Evolutionary conservation across 768 basidiomycete species (phyloP).

Genomic region (Crepidotus variabilis): DNA sequence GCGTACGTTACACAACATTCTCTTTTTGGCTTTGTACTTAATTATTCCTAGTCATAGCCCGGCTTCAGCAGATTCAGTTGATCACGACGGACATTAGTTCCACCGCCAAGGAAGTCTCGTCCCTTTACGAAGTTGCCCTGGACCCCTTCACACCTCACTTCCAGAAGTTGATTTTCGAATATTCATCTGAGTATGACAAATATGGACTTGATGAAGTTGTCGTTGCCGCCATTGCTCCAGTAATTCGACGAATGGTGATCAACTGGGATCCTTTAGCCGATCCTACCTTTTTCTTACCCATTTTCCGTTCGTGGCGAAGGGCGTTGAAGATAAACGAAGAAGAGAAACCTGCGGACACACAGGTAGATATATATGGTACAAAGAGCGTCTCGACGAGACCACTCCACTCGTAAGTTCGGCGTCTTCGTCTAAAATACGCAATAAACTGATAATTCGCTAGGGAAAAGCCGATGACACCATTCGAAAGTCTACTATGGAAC

Average conservation of each 20-base stretch:
- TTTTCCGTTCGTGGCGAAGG: slow-evolving; percentile 66
- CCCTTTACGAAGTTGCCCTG: slow-evolving; percentile 67
- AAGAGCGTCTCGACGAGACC: slow-evolving; percentile 27
- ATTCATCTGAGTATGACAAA: slow-evolving; percentile 66
- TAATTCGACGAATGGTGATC: slow-evolving; percentile 67
- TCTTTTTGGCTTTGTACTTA: slow-evolving; percentile 2
- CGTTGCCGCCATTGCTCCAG: slow-evolving; percentile 86
- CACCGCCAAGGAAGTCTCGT: slow-evolving; percentile 60
- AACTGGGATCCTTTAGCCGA: slow-evolving; percentile 83
- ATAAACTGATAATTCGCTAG: slow-evolving; percentile 22
- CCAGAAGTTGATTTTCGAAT: slow-evolving; percentile 67
- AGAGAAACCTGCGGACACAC: slow-evolving; percentile 33
- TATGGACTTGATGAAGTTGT: slow-evolving; percentile 89
- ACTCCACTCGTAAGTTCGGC: slow-evolving; percentile 32
- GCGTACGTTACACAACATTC: slow-evolving; percentile 39
- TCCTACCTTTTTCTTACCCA: slow-evolving; percentile 60
- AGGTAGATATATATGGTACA: slow-evolving; percentile 59
- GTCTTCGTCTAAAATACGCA: background rate
- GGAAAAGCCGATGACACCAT: slow-evolving; percentile 84
- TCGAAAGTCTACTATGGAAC: slow-evolving; percentile 92
- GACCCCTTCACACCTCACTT: slow-evolving; percentile 72
- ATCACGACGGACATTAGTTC: slow-evolving; percentile 69
- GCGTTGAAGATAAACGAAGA: slow-evolving; percentile 61
- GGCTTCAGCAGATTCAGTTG: slow-evolving; percentile 73
- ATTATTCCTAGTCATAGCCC: slow-evolving; percentile 58